Evolutionary conservation across 73 alveolate genomes (phyloP), one percentile per base, ranked within the genome.

Genomic region (Durusdinium trenchii): DNA sequence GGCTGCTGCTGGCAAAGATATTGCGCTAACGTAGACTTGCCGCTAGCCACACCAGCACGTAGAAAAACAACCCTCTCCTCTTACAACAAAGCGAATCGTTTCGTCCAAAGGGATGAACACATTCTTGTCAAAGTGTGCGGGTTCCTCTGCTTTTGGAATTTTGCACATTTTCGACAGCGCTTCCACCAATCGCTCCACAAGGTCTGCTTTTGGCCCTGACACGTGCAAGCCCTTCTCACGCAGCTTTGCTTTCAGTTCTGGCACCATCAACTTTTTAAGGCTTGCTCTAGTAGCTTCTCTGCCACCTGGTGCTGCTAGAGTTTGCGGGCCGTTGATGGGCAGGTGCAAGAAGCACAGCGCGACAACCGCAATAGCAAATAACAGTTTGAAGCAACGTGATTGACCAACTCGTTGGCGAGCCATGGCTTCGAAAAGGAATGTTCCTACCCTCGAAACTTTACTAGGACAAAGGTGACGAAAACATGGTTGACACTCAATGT

Each of bases 11-110:
- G n/a, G 35, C 64, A 38, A 9, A 43, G 48, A 82, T 82, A 43
- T 28, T 35, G 71, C 71, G 71, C 92, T 47, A 81, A 81, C 57
- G 92, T 81, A 81, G 92, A 81, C 92, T 81, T 81, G 92, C 92
- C 92, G 71, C 92, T 47, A 30, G 92, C 92, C 92, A 82, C 93
- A 82, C 93, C 93, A 82, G 75, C 93, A 50, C 93, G 93, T 16
- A 82, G 47, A 35, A 82, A 82, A 50, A 82, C 93, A 14, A 82
- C 93, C 75, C 93, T 82, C 73, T 82, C 38, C 51, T 82, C 73
- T 82, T 82, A 71, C 71, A 82, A 50, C 35, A 82, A 50, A 48
- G 47, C 71, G 93, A 78, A 42, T 46, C 42, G 87, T 42, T 9
- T 78, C 62, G 18, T 83, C 52, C 94, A 83, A 51, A 35, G 94